Base-by-base conservation (phyloP, 73 alveolate species). In the Paramecium biaurelia region DNA sequence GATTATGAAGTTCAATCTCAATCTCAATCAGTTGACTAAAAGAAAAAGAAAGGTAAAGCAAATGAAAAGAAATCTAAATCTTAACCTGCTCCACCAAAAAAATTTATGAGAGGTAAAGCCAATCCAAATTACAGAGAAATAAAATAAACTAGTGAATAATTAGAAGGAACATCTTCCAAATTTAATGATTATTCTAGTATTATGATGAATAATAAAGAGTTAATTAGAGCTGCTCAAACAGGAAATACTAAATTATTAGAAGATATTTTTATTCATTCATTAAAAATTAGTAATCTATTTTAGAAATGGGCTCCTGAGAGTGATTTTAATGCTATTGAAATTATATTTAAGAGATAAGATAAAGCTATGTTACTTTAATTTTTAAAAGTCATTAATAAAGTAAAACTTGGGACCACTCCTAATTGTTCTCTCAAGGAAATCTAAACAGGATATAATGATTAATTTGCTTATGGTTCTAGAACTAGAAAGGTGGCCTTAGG, bases 401-500 rank as follows among this genome's bases (percentile, higher is more conserved):
- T 85, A 9, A 92, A 93, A 14, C 72, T 96, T 21, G 95, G 92
- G 7, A 14, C 21, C 21, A 28, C 47, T 18, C 96, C 96, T 67
- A 76, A 92, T 30, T 92, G 96, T 84, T 92, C 95, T 30, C 93
- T 98, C 57, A 72, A 92, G 57, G 90, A 93, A 57, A 96, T 97
- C 63, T 94, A 97, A 56, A 94, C 99, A 11, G 99, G 99, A 42
- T 95, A 88, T 93, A 97, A 93, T 30, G 92, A 96, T 70, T 85
- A 92, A 67, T 93, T 85, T 95, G 98, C 99, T 82, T 97, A 95
- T 89, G 99, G 99, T 2, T 95, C 95, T 15, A 86, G 94, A 70
- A 96, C 97, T 4, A 96, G 99, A 93, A 95, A 94, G 84, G 98
- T 98, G 15, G 92, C 96, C 35, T 93, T 94, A 95, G 94, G 99